A percentile compares a stretch with the other conserved stretches of the same genome.
Evolutionary conservation across 805 yeast species (phyloP).

Genomic region (Saccharomycodes ludwigii): DNA sequence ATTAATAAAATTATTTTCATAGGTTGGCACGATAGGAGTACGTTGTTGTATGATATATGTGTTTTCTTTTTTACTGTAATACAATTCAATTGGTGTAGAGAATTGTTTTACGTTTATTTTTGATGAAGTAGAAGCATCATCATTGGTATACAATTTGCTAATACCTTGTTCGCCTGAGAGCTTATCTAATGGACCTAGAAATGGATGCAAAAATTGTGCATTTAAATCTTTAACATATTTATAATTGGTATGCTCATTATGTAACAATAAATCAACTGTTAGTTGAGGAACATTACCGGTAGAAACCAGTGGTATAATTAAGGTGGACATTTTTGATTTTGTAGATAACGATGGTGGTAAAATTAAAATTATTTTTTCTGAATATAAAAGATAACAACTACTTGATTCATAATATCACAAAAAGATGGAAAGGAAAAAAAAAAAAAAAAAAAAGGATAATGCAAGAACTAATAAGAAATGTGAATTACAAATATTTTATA

Average conservation of each 20-base stretch:
- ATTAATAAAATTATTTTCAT: conserved; percentile 34
- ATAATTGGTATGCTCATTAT: conserved; percentile 37
- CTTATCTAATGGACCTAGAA: conserved; percentile 67
- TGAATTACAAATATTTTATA: too few relatives aligned
- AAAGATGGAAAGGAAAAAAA: neutral
- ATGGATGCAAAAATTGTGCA: conserved; percentile 48
- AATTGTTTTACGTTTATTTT: too few relatives aligned
- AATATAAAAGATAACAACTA: too few relatives aligned
- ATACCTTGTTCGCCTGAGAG: conserved; percentile 10
- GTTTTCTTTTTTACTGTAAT: conserved; percentile 27
- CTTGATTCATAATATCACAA: neutral
- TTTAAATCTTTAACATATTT: conserved; percentile 43
- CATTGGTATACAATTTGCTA: conserved; percentile 9
- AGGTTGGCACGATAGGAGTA: conserved; percentile 70
- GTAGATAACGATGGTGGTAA: too few relatives aligned
- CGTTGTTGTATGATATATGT: conserved; percentile 66
- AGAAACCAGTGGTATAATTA: conserved; percentile 72
- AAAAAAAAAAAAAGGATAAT: neutral
- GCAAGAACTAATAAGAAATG: too few relatives aligned
- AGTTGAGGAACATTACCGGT: conserved; percentile 88
- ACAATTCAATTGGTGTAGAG: conserved; percentile 58
- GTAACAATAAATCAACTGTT: conserved; percentile 58
- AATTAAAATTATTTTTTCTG: too few relatives aligned
- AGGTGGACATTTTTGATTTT: conserved; percentile 22
- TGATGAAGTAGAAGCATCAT: conserved; percentile 5